Conservation (phyloP, 192 early-diverging fungal genomes). For the Coemansia sp. region DNA sequence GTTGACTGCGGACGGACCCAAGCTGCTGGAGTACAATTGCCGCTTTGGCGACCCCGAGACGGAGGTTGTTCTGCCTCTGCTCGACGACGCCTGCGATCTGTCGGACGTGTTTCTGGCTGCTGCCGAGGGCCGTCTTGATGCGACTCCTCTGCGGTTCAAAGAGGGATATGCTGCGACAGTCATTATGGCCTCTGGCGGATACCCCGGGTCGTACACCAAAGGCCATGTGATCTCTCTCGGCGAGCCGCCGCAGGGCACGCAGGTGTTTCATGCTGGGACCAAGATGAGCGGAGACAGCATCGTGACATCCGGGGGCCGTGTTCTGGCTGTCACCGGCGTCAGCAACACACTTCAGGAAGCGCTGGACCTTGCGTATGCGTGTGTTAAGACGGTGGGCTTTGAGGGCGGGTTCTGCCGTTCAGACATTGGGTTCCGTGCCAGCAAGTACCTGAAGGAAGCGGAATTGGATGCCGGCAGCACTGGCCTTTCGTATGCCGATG, state of each 20-base stretch:
- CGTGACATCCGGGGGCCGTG: conserved; percentile 91
- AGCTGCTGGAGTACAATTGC: conserved; percentile 97
- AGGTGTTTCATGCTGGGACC: conserved; percentile 96
- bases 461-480: conserved; percentile 28
- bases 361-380: conserved; percentile 74
- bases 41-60: conserved; percentile 99
- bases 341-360: conserved; percentile 72
- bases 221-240: conserved; percentile 73
- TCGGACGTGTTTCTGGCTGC: conserved; percentile 86
- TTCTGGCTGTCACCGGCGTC: conserved; percentile 88
- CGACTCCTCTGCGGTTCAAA: conserved; percentile 74
- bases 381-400: conserved; percentile 71
- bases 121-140: conserved; percentile 87
- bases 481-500: conserved; percentile 89
- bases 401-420: conserved; percentile 84
- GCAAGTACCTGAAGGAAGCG: conserved; percentile 47
- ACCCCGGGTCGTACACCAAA: conserved; percentile 87
- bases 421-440: conserved; percentile 88
- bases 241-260: conserved; percentile 37
- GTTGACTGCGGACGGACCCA: conserved; percentile 86
- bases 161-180: conserved; percentile 85
- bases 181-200: conserved; percentile 88
- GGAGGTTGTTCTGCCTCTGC: conserved; percentile 88
- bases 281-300: conserved; percentile 57
- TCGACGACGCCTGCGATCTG: conserved; percentile 81